Base-by-base conservation (phyloP, 2,329 filamentous ascomycete species). In the Venturia effusa region DNA sequence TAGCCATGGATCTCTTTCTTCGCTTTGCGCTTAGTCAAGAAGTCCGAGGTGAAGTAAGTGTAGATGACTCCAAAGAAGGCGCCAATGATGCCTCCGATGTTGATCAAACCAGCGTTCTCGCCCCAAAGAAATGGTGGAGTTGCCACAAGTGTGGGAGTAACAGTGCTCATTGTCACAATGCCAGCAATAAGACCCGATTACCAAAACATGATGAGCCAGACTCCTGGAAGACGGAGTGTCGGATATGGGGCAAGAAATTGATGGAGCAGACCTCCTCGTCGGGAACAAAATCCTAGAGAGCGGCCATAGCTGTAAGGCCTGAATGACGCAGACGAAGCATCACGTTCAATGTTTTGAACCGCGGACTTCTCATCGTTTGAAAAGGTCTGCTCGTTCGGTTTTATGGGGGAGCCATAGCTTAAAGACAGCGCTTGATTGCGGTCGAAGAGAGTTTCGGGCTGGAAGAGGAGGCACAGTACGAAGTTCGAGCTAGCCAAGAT, bases 81-180 rank as follows among this genome's bases (percentile, higher is more conserved):
- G 3, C 76, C 76, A 39, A 77, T 67, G 15, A 77, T 54, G 54
- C 74, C 74, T 13, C 75, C 76, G 4, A 75, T 61, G 61, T 74
- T 76, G 65, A 77, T 69, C 10, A 78, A 67, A 0, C 77, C 76
- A 17, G 72, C 73, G 34, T 75, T 68, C 7, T 71, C 67, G 24
- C 74, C 75, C 76, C 75, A 78, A 1, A 76, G 70, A 62, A 77
- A 78, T 0, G 76, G 77, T 15, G 76, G 76, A 8, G 66, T 67
- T 6, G 73, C 69, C 1, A 78, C 69, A 1, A 78, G 61, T 61
- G 74, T 72, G 0, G 76, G 72, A 4, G 69, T 73, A n/a, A 78
- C 69, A 2, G 70, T 73, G 54, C 73, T 72, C 51, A 74, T 72
- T 0, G 74, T 73, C 22, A 78, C 75, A 43, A 77, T 71, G 2